Evolutionary conservation across 805 yeast species (phyloP).

Genomic region (Pichia scutulata): DNA sequence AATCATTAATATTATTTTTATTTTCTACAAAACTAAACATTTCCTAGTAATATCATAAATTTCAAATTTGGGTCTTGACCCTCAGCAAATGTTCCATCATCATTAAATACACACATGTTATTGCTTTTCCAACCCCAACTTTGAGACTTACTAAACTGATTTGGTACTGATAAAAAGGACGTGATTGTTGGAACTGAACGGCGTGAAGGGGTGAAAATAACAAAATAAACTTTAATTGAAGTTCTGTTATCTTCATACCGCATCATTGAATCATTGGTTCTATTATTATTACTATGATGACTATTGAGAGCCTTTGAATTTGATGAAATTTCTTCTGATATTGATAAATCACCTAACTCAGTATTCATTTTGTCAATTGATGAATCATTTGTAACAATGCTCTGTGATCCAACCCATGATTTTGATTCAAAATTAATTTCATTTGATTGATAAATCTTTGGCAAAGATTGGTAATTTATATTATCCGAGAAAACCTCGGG

Average conservation of each 20-base stretch:
- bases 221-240: conserved; percentile 41
- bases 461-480: conserved; percentile 20
- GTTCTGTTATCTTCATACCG: conserved; percentile 40
- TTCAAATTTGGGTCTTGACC: conserved; percentile 39
- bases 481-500: conserved; percentile 29
- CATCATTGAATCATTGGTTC: neutral
- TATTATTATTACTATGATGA: neutral
- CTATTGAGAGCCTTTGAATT: neutral
- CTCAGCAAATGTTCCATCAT: conserved; percentile 37
- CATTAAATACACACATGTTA: conserved; percentile 44
- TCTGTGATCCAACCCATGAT: neutral
- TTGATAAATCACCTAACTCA: conserved; percentile 16
- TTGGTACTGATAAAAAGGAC: conserved; percentile 49
- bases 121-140: conserved; percentile 60
- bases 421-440: neutral
- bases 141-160: conserved; percentile 43
- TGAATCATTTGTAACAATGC: neutral
- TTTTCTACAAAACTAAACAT: conserved; percentile 22
- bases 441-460: conserved; percentile 13
- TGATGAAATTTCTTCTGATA: conserved; percentile 10
- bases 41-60: conserved; percentile 44
- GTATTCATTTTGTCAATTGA: conserved; percentile 17
- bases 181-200: conserved; percentile 38
- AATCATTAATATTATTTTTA: neutral
- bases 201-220: conserved; percentile 48